Evolutionary conservation across 2,329 filamentous ascomycete species (phyloP), one percentile per base, ranked within the genome.

Genomic region (Alternaria gaisen): DNA sequence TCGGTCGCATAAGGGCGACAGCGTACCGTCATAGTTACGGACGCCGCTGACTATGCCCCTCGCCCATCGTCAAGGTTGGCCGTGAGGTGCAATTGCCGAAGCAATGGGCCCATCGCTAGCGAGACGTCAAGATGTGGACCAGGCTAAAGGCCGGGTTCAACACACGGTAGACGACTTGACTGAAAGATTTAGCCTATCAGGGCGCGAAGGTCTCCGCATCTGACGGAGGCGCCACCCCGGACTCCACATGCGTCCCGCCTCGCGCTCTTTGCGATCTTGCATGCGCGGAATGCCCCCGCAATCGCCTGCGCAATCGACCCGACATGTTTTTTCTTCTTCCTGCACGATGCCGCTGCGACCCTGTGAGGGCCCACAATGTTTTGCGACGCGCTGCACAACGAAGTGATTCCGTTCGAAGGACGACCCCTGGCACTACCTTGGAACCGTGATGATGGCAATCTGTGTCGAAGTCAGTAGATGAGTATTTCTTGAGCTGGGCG

Each of bases 391-490:
- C 48, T 18, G 30, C 40, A 57, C n/a, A 16, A n/a, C 4, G 53
- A 16, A 20, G 28, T 43, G 47, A 43, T 43, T 40, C 52, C 34
- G 30, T 57, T 51, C 5, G 7, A 50, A 11, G 5, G 24, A 36
- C 14, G 32, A 46, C 42, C 20, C 47, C n/a, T 20, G 24, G 22
- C 22, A 55, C 65, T 76, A 77, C 64, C 67, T 66, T 34, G 67
- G 69, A 32, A 78, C 63, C 42, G 74, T 68, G 43, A 79, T 71
- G 20, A 79, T 70, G 1, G 76, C 77, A 62, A 79, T 73, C 77
- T 78, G 36, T n/a, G 50, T 44, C 10, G 34, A 24, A 2, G 40
- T 70, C 46, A 66, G 63, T 48, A 26, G 50, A 28, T 24, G 52
- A 47, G 32, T 44, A 28, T 8, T 24, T 43, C 42, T 28, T 42